phyloP scores from a whole-genome alignment of 2,329 filamentous ascomycete species.

The Tolypocladium nubicola region DNA sequence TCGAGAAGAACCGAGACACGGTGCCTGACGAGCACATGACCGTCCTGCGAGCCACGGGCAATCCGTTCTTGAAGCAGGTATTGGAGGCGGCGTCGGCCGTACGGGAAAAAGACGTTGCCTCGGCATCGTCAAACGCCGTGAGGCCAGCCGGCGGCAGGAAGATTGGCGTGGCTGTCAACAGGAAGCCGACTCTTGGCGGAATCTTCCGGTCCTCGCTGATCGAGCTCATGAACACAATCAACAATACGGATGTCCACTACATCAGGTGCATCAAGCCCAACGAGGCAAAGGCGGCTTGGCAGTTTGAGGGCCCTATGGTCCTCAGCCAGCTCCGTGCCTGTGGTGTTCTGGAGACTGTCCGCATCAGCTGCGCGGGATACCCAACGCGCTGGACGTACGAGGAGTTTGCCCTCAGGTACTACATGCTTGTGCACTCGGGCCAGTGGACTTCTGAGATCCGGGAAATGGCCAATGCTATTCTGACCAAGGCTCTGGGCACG shows the following conservation, averaged over 20 bases:
- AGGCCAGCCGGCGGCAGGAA: constrained; percentile 74
- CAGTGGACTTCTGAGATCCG: constrained; percentile 92
- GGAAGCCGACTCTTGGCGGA: constrained; percentile 92
- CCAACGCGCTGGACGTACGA: constrained; percentile 98
- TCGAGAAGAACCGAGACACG: constrained; percentile 98
- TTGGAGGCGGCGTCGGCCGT: constrained; percentile 77
- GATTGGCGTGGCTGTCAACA: constrained; percentile 83
- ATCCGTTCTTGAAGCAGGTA: constrained; percentile 75
- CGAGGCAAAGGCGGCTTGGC: constrained; percentile 92
- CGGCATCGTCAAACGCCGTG: constrained; percentile 57
- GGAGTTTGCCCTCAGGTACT: constrained; percentile 94
- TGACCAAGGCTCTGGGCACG: constrained; percentile 77
- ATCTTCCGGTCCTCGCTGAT: constrained; percentile 99
- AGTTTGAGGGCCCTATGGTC: constrained; percentile 98
- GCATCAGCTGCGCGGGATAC: constrained; percentile 95
- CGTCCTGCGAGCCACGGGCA: constrained; percentile 73
- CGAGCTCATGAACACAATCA: constrained; percentile 96
- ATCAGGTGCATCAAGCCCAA: constrained; percentile 99
- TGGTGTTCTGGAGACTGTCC: constrained; percentile 95
- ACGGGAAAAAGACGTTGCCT: constrained; percentile 74
- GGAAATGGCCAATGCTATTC: constrained; percentile 85
- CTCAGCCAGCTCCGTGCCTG: constrained; percentile 93
- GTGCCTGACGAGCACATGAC: constrained; percentile 98
- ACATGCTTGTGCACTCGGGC: constrained; percentile 87
- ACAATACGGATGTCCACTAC: constrained; percentile 96